Base-by-base conservation (phyloP, 345 rosid species). In the Bretschneidera sinensis region DNA sequence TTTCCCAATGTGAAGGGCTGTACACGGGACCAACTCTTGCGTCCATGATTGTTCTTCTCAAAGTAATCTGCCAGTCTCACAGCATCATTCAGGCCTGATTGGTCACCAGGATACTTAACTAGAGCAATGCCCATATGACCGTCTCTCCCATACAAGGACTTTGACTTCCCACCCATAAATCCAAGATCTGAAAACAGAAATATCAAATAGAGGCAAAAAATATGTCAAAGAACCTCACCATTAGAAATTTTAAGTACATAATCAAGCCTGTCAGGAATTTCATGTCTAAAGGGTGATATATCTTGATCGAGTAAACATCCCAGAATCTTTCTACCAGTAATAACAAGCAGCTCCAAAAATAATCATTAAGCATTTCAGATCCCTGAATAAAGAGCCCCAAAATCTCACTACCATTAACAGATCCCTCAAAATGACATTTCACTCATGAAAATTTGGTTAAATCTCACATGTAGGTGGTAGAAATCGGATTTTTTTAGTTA, bases 41-140 rank as follows among this genome's bases (percentile, higher is more conserved):
- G 91, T 18, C 99, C 94, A 59, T 55, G 85, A 66, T 82, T 91
- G 18, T 74, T 89, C 76, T 81, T 86, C 81, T 88, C 92, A 65
- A 88, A 95, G 76, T 78, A 76, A 48, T 91, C 91, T 7, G 87
- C 84, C 76, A 95, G 71, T 66, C 68, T 76, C 60, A 79, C n/a
- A 35, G 97, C 99, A 67, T 88, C 91, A 64, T 72, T 80, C 71
- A 95, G 74, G 65, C 99, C 96, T 19, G 79, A 73, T 48, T 74
- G 81, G 55, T 88, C 87, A 53, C 86, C 84, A 21, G 70, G 56
- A 79, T 86, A 95, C 85, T 76, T 88, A 35, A 85, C 71, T 57
- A 85, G 78, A 21, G 96, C 86, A 47, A 83, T 70, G 61, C 98
- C 99, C 57, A 79, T 72, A 80, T 88, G 99, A 69, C 99, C 99